Evolutionary conservation across 140 eudicot genomes (phyloP), one percentile per base, ranked within the genome.

Genomic region (Ambrosia hybrid): DNA sequence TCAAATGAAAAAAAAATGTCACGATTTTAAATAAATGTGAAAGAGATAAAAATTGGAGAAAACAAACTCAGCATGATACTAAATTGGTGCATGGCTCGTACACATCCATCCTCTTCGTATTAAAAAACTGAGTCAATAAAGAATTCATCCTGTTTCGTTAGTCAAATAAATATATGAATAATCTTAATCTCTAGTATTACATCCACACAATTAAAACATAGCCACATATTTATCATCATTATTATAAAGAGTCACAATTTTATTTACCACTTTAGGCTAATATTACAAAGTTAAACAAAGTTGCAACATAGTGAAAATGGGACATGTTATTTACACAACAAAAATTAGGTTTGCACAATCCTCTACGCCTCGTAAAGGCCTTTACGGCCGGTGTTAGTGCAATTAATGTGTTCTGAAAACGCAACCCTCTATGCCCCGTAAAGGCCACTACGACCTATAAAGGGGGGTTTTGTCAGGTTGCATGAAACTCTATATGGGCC

Each of bases 11-110:
- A 21, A 21, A 21, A 21, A 21, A 21, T 21, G 26, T 21, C 26
- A 21, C 26, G 26, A 21, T 21, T 21, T 21, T 21, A 21, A 21
- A 21, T 21, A 21, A 21, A 21, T 21, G 26, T 21, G 26, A 21
- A 21, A 21, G 26, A 21, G 26, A 21, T 21, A 21, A 21, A 21
- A 21, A 21, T 21, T 21, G 26, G 26, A 21, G 26, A 21, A 21
- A 21, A 21, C 26, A 21, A 21, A 21, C 26, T 21, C 26, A 21
- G 26, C 26, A 21, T 21, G 26, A 91, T 83, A 73, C 79, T 82
- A 81, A 94, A 77, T 71, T 86, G 98, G 61, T 84, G 87, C 80
- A 90, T 80, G 99, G 88, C 37, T 94, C 99, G 37, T 81, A 94
- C 38, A 94, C 73, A 57, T 85, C 92, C 96, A 90, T 94, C 76